A percentile compares a stretch with the other conserved stretches of the same genome.
These are phyloP conservation scores for Xanthoconium stramineum DNA, from an alignment of 768 basidiomycete genomes.

Conservation along the genomic window DNA sequence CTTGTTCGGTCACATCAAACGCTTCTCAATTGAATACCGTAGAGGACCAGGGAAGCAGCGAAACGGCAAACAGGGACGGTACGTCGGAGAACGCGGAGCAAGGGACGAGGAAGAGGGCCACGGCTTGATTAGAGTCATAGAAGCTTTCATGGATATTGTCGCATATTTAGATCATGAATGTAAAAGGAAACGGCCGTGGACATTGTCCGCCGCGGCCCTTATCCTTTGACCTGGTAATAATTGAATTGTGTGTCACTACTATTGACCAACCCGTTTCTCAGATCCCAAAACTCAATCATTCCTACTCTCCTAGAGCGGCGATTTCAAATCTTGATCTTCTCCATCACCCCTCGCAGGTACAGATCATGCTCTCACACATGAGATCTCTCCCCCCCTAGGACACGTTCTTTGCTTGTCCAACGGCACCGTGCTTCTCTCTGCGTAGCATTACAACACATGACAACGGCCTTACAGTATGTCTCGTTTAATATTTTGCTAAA, in stretches of 20 bases:
- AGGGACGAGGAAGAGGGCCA: conserved; percentile 49
- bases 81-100: conserved; percentile 41
- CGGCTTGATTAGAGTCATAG: conserved; percentile 37
- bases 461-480: conserved; percentile 25
- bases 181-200: conserved; percentile 17
- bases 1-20: conserved; percentile 20
- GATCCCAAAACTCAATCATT: conserved; percentile 17
- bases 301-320: conserved; percentile 21
- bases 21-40: conserved; percentile 32
- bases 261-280: background rate
- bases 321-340: conserved; percentile 31
- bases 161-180: conserved; percentile 15
- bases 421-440: conserved; percentile 28
- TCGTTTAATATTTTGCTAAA: conserved; percentile 27
- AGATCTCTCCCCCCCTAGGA: conserved; percentile 14
- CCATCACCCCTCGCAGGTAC: background rate
- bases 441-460: conserved; percentile 23
- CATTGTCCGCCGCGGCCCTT: conserved; percentile 18
- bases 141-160: conserved; percentile 22
- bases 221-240: background rate
- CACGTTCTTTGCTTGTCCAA: conserved; percentile 10
- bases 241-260: too few relatives aligned
- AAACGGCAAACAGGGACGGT: conserved; percentile 30
- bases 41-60: conserved; percentile 19
- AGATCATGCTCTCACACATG: conserved; percentile 14